These are phyloP conservation scores for Colletotrichum viniferum DNA, from an alignment of 2,329 filamentous ascomycete species.

Conservation along the genomic window DNA sequence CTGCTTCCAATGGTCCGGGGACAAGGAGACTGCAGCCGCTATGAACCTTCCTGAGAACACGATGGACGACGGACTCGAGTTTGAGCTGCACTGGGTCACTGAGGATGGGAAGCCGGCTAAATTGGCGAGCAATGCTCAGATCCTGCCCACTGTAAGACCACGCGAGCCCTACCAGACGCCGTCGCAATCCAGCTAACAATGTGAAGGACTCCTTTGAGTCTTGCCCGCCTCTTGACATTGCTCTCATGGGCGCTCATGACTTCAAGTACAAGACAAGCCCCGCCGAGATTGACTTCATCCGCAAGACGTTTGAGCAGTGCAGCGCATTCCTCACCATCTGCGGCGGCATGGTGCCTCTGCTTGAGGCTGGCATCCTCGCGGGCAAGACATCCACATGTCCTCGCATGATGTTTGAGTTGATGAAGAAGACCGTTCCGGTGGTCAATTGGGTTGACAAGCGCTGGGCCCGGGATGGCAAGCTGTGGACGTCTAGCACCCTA, in stretches of 20 bases:
- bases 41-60: background rate
- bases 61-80: conserved; percentile 26
- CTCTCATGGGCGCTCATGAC: conserved; percentile 42
- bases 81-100: conserved; percentile 39
- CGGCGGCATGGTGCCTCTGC: conserved; percentile 35
- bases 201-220: conserved; percentile 40
- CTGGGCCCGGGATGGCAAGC: conserved; percentile 38
- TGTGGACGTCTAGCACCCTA: conserved; percentile 39
- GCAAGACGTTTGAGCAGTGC: conserved; percentile 36
- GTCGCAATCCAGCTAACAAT: background rate
- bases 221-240: conserved; percentile 44
- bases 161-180: background rate
- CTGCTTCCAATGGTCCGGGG: conserved; percentile 22
- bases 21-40: conserved; percentile 13
- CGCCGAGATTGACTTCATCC: conserved; percentile 39
- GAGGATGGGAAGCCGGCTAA: conserved; percentile 25
- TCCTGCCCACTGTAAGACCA: conserved; percentile 32
- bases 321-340: conserved; percentile 44
- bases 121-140: conserved; percentile 30
- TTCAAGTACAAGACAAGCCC: conserved; percentile 31
- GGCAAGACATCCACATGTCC: conserved; percentile 43
- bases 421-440: conserved; percentile 31
- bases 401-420: conserved; percentile 26
- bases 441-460: conserved; percentile 42
- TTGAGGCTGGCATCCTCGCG: conserved; percentile 37